Base-by-base conservation (phyloP, 2,329 filamentous ascomycete genomes). In the Talaromyces amestolkiae region DNA sequence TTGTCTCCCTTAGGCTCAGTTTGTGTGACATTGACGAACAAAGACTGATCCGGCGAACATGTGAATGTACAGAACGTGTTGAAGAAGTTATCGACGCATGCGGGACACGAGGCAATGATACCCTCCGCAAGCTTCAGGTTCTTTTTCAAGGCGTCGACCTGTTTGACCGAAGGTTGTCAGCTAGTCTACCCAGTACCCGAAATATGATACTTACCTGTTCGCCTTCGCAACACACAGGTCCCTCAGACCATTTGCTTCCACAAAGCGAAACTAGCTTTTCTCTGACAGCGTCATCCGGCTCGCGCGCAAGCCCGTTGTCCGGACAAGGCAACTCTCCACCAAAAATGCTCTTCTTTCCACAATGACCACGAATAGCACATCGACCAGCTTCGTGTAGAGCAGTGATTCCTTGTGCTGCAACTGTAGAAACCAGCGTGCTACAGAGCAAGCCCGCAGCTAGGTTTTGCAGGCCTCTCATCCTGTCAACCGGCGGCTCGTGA, bases 61-160 rank as follows among this genome's bases (percentile, higher is more conserved):
- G 93, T 98, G 75, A 99, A 98, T 4, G 93, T 96, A 81, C 95
- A 99, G 78, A 99, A 99, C 53, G 96, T 84, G 81, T 99, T 96
- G 83, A 92, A 98, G 83, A 99, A 99, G 82, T 99, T 99, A 72
- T 93, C 90, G 79, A 95, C 96, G 85, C 95, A 99, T 37, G 96
- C 95, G 1, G 95, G 95, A 76, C 95, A 99, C 10, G 93, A 92
- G 31, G 93, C 89, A 75, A 99, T 93, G 74, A 99, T 90, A 66
- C 90, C 88, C 71, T 93, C 92, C 1, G 93, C 94, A 24, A 92
- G 92, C 70, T 91, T 90, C 65, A 99, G 85, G 73, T 97, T 96
- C 67, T 87, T 89, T 72, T 91, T 89, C 68, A 99, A 87, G 1
- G 90, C 84, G 71, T 91, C 86, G 65, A 99, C 84, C 90, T 93